Evolutionary conservation across 2,329 filamentous ascomycete genomes (phyloP).

Genomic region (Zasmidium angulare): DNA sequence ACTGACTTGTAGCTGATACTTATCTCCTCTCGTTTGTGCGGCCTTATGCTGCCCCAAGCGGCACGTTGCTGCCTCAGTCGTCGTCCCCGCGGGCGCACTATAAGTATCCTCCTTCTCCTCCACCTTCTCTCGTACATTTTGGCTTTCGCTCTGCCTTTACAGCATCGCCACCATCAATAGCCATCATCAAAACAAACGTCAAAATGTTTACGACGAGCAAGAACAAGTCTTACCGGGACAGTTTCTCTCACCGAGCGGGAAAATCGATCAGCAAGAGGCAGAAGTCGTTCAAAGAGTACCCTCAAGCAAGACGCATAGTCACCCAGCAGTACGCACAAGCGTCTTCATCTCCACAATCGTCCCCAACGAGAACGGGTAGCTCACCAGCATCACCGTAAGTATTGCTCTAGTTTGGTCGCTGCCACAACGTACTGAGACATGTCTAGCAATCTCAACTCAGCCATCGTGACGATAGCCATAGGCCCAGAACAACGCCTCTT

Average conservation of each 20-base stretch:
- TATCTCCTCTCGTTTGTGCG: slow-evolving; percentile 9
- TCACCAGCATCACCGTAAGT: slow-evolving; percentile 35
- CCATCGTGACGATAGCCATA: slow-evolving; percentile 84
- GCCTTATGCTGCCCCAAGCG: slow-evolving; percentile 10
- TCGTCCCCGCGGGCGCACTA: slow-evolving; percentile 14
- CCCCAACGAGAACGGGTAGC: slow-evolving; percentile 29
- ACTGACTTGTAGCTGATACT: slow-evolving; percentile 16
- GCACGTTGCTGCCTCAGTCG: slow-evolving; percentile 21
- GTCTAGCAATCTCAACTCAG: slow-evolving; percentile 44
- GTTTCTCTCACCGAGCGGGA: slow-evolving; percentile 33
- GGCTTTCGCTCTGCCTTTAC: slow-evolving; percentile 6
- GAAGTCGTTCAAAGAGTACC: slow-evolving; percentile 35
- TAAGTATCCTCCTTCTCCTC: slow-evolving; percentile 24
- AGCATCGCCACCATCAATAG: not conserved
- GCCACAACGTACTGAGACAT: slow-evolving; percentile 5
- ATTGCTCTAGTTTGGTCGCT: not conserved
- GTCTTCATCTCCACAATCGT: slow-evolving; percentile 26
- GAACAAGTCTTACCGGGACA: slow-evolving; percentile 35
- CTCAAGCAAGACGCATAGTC: slow-evolving; percentile 26
- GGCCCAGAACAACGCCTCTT: slow-evolving; percentile 72
- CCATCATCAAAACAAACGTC: slow-evolving; percentile 2
- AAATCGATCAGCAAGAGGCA: slow-evolving; percentile 37
- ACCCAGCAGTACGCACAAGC: slow-evolving; percentile 23
- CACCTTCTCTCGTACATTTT: slow-evolving; percentile 16
- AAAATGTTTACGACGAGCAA: slow-evolving; percentile 32